Evolutionary conservation across 805 yeast genomes (phyloP).

Genomic region (Ogataea pilisensis): DNA sequence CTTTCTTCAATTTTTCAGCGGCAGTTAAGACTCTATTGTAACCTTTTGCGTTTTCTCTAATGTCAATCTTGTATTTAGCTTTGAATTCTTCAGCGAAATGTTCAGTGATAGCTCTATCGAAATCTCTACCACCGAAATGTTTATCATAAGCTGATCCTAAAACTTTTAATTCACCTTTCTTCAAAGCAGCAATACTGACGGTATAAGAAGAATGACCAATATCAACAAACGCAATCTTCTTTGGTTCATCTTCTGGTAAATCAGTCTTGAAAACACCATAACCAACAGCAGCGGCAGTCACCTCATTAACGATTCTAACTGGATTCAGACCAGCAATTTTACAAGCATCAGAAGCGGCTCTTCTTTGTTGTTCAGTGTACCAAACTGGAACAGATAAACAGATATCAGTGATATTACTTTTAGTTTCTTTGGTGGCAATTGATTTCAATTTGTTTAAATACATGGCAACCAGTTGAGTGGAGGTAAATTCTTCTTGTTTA

Average conservation of each 20-base stretch:
- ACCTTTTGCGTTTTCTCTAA: slow-evolving; percentile 89
- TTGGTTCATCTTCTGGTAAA: slow-evolving; percentile 89
- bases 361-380: slow-evolving; percentile 96
- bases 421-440: slow-evolving; percentile 76
- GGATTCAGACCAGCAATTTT: slow-evolving; percentile 96
- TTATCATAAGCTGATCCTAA: slow-evolving; percentile 90
- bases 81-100: slow-evolving; percentile 93
- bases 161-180: slow-evolving; percentile 93
- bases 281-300: slow-evolving; percentile 98
- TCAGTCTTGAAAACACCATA: slow-evolving; percentile 98
- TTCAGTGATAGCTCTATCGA: slow-evolving; percentile 90
- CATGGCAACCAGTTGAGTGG: slow-evolving; percentile 93
- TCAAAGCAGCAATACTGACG: slow-evolving; percentile 83
- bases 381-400: slow-evolving; percentile 95
- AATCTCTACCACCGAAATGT: slow-evolving; percentile 97
- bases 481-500: slow-evolving; percentile 70
- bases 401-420: slow-evolving; percentile 77
- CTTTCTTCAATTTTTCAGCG: slow-evolving; percentile 92
- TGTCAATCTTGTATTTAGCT: slow-evolving; percentile 88
- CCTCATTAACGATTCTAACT: slow-evolving; percentile 95
- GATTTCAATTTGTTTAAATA: slow-evolving; percentile 86
- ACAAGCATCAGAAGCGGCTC: slow-evolving; percentile 94
- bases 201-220: slow-evolving; percentile 96
- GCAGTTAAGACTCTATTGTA: slow-evolving; percentile 88
- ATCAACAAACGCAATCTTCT: slow-evolving; percentile 89